phyloP scores from a whole-genome alignment of 441 rosid species.

The Monsonia emarginata region DNA sequence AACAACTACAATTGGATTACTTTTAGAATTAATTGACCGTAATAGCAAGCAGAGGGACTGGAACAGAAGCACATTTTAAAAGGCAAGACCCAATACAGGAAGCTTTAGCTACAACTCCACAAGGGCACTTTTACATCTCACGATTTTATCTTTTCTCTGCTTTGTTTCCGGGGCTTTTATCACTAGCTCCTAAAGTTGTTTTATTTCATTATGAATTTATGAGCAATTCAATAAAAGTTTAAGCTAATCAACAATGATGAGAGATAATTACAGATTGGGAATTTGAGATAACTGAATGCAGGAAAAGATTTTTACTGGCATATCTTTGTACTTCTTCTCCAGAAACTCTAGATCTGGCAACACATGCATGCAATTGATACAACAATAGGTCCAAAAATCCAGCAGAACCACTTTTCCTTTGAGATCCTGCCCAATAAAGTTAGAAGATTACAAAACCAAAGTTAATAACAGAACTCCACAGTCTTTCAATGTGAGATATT shows the following conservation, averaged over 20 bases:
- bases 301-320: constrained; percentile 41
- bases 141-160: neutral
- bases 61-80: neutral
- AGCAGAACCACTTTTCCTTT: constrained; percentile 84
- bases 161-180: neutral
- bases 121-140: neutral
- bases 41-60: neutral
- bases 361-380: constrained; percentile 93
- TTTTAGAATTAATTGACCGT: neutral
- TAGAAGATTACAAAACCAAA: constrained; percentile 15
- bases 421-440: constrained; percentile 52
- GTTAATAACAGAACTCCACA: neutral
- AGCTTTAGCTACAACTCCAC: constrained; percentile 3
- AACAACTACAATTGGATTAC: constrained; percentile 1
- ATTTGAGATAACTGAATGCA: neutral
- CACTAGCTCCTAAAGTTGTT: neutral
- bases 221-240: neutral
- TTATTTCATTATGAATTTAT: constrained; percentile 1
- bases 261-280: neutral
- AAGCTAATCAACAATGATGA: neutral
- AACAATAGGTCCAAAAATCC: constrained; percentile 97
- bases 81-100: neutral
- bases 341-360: constrained; percentile 76
- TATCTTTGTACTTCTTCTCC: constrained; percentile 82
- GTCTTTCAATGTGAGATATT: neutral